These are phyloP conservation scores for Pythium aphanidermatum DNA, from an alignment of 352 stramenopile genomes.

Conservation along the genomic window DNA sequence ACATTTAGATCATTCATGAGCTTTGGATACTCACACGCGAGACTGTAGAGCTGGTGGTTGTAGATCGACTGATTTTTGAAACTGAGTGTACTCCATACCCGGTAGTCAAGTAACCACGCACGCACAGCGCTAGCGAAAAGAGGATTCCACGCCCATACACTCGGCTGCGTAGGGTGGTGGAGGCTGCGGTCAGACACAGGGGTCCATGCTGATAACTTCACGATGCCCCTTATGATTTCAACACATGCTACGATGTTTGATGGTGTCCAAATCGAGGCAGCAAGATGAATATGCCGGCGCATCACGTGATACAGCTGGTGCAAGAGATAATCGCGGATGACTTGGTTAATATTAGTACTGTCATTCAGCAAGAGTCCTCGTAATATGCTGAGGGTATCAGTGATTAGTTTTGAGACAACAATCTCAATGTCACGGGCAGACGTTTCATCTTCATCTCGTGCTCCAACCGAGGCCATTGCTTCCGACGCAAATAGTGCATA, in stretches of 20 bases:
- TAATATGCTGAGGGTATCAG: slow-evolving; percentile 62
- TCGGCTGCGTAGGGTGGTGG: slow-evolving; percentile 58
- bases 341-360: slow-evolving; percentile 11
- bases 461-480: too few species aligned
- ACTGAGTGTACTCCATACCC: slow-evolving; percentile 49
- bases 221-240: slow-evolving; percentile 53
- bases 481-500: too few species aligned
- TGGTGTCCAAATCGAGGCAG: slow-evolving; percentile 51
- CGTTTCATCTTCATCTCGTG: slow-evolving; percentile 15
- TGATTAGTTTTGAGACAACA: slow-evolving; percentile 30
- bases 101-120: slow-evolving; percentile 61
- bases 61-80: slow-evolving; percentile 81
- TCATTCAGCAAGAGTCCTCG: slow-evolving; percentile 54
- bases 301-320: slow-evolving; percentile 64
- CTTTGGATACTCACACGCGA: slow-evolving; percentile 64
- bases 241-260: slow-evolving; percentile 61
- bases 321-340: slow-evolving; percentile 47
- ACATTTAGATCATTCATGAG: slow-evolving; percentile 59
- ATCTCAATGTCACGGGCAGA: background rate
- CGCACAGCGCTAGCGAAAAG: slow-evolving; percentile 65
- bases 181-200: slow-evolving; percentile 4
- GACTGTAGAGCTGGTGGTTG: slow-evolving; percentile 66
- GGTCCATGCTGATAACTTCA: slow-evolving; percentile 34
- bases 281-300: slow-evolving; percentile 29
- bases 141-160: slow-evolving; percentile 66